Conservation (phyloP, 169 alveolate species). For the Eimeria brunetti region DNA sequence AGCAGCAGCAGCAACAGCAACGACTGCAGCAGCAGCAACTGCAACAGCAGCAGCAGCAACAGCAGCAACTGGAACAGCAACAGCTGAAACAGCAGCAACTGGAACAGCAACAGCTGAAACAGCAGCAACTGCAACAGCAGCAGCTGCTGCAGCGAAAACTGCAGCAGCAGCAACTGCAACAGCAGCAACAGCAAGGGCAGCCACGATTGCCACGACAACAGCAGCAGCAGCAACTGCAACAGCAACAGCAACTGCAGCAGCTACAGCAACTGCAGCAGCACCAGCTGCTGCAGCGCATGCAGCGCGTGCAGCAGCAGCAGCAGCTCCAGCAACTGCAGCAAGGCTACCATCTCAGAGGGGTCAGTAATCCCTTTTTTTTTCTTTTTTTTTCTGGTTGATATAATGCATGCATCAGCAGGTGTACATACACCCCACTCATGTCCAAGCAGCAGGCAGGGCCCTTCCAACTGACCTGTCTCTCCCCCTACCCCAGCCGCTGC, state of each 20-base stretch:
- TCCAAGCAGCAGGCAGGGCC: too few relatives aligned
- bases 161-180: background rate
- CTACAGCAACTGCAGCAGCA: background rate
- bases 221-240: background rate
- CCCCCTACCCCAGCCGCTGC: too few relatives aligned
- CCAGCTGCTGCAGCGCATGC: background rate
- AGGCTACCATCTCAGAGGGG: background rate
- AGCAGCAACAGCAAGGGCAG: background rate
- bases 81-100: background rate
- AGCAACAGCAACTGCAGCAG: background rate
- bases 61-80: background rate
- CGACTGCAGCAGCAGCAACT: background rate
- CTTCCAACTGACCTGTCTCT: too few relatives aligned
- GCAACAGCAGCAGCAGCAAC: background rate
- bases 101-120: background rate
- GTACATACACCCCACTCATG: background rate
- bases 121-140: background rate
- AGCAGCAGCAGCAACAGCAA: background rate
- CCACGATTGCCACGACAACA: background rate
- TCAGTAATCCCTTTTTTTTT: background rate
- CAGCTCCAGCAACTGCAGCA: conserved; percentile 9
- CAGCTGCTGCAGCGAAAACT: background rate
- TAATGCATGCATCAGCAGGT: background rate
- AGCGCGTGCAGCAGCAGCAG: conserved; percentile 43
- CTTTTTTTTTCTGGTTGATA: background rate